phyloP scores from a whole-genome alignment of 768 basidiomycete species.

The Daedalea quercina region DNA sequence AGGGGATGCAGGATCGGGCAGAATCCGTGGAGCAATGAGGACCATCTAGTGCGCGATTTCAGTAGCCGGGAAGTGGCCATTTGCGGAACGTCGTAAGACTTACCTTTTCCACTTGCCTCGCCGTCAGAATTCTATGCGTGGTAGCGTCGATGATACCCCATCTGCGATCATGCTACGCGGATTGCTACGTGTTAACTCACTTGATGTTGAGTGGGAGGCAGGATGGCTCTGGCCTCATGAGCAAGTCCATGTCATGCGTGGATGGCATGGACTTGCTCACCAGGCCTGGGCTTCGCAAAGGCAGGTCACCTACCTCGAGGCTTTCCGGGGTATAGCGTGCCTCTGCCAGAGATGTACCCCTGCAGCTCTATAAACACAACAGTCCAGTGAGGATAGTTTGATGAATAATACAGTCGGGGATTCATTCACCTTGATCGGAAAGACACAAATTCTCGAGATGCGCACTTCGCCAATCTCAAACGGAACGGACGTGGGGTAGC shows the following conservation, averaged over 20 bases:
- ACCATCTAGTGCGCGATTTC: too few species aligned
- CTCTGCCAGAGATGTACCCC: slow-evolving; percentile 52
- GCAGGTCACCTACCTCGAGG: slow-evolving; percentile 45
- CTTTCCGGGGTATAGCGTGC: slow-evolving; percentile 55
- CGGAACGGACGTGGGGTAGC: slow-evolving; percentile 10
- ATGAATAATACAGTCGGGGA: neutral
- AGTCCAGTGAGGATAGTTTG: too few species aligned
- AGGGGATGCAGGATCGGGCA: slow-evolving; percentile 36
- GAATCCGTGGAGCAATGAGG: slow-evolving; percentile 52
- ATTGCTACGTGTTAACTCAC: neutral
- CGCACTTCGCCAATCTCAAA: slow-evolving; percentile 28
- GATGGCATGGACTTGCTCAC: neutral
- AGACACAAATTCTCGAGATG: slow-evolving; percentile 50
- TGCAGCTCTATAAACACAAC: slow-evolving; percentile 80
- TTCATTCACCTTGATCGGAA: slow-evolving; percentile 16
- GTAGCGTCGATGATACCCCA: slow-evolving; percentile 63
- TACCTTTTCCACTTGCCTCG: slow-evolving; percentile 58
- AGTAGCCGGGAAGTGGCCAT: too few species aligned
- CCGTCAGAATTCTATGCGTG: slow-evolving; percentile 53
- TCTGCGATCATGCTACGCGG: slow-evolving; percentile 56
- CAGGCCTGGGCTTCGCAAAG: neutral
- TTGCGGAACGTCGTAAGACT: slow-evolving; percentile 3
- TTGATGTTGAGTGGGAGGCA: neutral
- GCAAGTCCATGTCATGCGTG: neutral
- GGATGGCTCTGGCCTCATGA: neutral